Evolutionary conservation across 73 alveolate genomes (phyloP).

Genomic region (Tetrahymena elliotti): DNA sequence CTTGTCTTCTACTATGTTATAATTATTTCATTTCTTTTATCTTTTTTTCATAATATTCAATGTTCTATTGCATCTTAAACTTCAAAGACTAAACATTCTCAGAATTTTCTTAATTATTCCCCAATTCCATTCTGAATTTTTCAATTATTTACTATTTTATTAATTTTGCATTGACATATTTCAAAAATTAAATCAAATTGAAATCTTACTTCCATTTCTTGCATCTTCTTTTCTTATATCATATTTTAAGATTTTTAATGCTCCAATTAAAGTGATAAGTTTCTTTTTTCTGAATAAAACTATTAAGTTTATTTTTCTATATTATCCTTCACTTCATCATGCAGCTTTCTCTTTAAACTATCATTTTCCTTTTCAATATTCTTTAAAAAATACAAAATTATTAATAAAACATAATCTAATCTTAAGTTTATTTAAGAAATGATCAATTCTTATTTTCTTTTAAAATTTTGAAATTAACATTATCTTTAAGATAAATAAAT

Average conservation of each 20-base stretch:
- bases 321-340: neutral
- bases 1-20: neutral
- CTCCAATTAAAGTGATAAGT: neutral
- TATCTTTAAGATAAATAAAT: too few relatives aligned
- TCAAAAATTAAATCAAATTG: neutral
- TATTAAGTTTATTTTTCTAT: neutral
- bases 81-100: neutral
- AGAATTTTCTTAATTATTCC: neutral
- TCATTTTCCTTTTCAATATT: neutral
- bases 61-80: neutral
- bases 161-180: neutral
- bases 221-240: neutral
- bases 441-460: too few relatives aligned
- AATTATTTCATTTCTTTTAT: neutral
- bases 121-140: neutral
- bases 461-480: too few relatives aligned
- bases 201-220: neutral
- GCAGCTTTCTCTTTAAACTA: neutral
- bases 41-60: neutral
- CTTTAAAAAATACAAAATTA: neutral
- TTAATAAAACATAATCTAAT: too few relatives aligned
- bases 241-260: neutral
- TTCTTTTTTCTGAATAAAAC: neutral
- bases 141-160: neutral
- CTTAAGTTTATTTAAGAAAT: too few relatives aligned